These are phyloP conservation scores for Turritis glabra DNA, from an alignment of 345 rosid genomes.

Conservation along the genomic window DNA sequence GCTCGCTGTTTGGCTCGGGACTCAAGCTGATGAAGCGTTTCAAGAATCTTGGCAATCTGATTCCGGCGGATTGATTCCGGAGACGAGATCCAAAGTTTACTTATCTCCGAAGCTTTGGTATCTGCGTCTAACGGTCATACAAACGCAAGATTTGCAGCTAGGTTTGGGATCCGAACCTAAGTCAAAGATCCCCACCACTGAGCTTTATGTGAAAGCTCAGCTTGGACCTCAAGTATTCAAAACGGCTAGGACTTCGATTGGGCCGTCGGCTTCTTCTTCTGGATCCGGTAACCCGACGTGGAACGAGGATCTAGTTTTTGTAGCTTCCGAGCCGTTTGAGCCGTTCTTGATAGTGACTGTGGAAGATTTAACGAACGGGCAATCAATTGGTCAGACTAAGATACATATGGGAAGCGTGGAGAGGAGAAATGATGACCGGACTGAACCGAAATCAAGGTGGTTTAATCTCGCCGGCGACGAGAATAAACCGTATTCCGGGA, in stretches of 20 bases:
- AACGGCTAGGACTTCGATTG: conserved; percentile 63
- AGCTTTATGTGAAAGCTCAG: conserved; percentile 77
- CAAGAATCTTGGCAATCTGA: conserved; percentile 98
- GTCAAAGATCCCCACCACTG: conserved; percentile 51
- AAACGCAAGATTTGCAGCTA: conserved; percentile 88
- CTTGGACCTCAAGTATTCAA: conserved; percentile 86
- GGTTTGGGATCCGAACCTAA: conserved; percentile 66
- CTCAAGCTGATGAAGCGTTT: conserved; percentile 93
- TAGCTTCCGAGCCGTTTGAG: conserved; percentile 94
- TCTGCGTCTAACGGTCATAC: conserved; percentile 93
- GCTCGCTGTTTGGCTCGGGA: conserved; percentile 92
- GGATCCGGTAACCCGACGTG: conserved; percentile 70
- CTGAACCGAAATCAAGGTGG: conserved; percentile 74
- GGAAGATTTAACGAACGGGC: conserved; percentile 61
- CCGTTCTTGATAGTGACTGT: conserved; percentile 72
- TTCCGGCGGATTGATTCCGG: conserved; percentile 86
- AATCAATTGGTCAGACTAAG: conserved; percentile 61
- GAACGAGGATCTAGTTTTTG: conserved; percentile 92
- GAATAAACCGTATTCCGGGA: conserved; percentile 64
- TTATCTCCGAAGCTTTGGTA: conserved; percentile 95
- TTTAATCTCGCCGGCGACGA: conserved; percentile 76
- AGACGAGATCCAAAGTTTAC: conserved; percentile 90
- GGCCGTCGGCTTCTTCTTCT: conserved; percentile 53
- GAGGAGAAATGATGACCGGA: conserved; percentile 58
- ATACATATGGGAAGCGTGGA: conserved; percentile 73